These are phyloP conservation scores for Heterobasidion parviporum DNA, from an alignment of 1,284 basidiomycete species.

Conservation along the genomic window DNA sequence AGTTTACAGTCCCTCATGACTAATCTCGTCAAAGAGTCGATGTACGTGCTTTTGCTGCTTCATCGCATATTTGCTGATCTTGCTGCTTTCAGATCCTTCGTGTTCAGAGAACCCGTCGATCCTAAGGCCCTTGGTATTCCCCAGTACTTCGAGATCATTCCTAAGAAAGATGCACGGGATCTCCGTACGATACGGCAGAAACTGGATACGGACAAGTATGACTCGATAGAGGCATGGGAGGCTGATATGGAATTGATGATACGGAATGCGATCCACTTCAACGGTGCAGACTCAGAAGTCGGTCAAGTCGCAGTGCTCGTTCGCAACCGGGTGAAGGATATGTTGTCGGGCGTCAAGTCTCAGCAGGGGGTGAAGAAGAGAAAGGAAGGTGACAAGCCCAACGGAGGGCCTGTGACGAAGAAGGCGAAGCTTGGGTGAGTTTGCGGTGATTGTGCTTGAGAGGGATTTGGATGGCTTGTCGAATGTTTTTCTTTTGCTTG, in stretches of 20 bases:
- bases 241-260: constrained; percentile 83
- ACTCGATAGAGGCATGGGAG: constrained; percentile 68
- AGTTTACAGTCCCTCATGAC: constrained; percentile 69
- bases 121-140: constrained; percentile 72
- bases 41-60: constrained; percentile 37
- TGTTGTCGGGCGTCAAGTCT: constrained; percentile 30
- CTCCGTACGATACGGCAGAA: constrained; percentile 77
- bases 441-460: neutral
- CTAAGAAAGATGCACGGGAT: constrained; percentile 82
- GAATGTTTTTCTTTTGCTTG: neutral
- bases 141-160: constrained; percentile 77
- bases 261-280: constrained; percentile 80
- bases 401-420: constrained; percentile 49
- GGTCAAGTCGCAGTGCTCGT: constrained; percentile 48
- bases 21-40: constrained; percentile 60
- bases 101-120: constrained; percentile 85
- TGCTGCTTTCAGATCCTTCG: constrained; percentile 45
- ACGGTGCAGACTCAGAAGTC: constrained; percentile 73
- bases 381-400: constrained; percentile 56
- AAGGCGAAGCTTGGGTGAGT: constrained; percentile 43
- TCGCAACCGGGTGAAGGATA: constrained; percentile 42
- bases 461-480: neutral
- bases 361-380: constrained; percentile 43
- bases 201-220: constrained; percentile 79
- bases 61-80: neutral